Evolutionary conservation across 306 rosid species (phyloP).

Genomic region (Benincasa hispida): DNA sequence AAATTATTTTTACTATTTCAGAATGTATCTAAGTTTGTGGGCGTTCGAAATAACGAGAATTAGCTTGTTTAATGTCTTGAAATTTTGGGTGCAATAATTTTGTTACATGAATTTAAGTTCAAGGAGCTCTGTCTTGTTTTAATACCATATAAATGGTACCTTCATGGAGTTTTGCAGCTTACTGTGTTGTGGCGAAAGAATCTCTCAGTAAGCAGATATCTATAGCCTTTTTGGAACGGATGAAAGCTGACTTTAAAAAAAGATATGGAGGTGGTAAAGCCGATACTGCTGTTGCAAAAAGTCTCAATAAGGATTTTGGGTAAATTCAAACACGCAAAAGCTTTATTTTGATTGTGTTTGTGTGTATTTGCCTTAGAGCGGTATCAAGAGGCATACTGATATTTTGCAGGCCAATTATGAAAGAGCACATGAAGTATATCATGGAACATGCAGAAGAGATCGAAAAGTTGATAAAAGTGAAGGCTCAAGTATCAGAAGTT

Average conservation of each 20-base stretch:
- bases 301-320: conserved; percentile 97
- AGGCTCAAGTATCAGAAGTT: conserved; percentile 91
- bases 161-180: conserved; percentile 46
- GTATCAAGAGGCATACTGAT: neutral
- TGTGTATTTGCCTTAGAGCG: neutral
- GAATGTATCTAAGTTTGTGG: neutral
- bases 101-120: neutral
- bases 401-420: conserved; percentile 61
- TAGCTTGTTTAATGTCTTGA: neutral
- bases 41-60: neutral
- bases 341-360: neutral
- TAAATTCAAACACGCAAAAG: conserved; percentile 18
- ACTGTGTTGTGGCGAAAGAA: conserved; percentile 92
- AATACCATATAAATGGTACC: neutral
- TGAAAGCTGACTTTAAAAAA: conserved; percentile 69
- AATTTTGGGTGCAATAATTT: neutral
- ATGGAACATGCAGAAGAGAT: conserved; percentile 83
- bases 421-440: conserved; percentile 89
- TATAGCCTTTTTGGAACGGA: conserved; percentile 73
- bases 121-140: neutral
- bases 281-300: conserved; percentile 66
- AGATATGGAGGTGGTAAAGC: conserved; percentile 96
- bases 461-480: conserved; percentile 75
- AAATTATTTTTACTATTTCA: no score
- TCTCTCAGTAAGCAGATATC: conserved; percentile 79